Percentiles rank a stretch among this genome's conserved stretches.
phyloP scores from a whole-genome alignment of 2,329 filamentous ascomycete species.

The Colletotrichum sp. region DNA sequence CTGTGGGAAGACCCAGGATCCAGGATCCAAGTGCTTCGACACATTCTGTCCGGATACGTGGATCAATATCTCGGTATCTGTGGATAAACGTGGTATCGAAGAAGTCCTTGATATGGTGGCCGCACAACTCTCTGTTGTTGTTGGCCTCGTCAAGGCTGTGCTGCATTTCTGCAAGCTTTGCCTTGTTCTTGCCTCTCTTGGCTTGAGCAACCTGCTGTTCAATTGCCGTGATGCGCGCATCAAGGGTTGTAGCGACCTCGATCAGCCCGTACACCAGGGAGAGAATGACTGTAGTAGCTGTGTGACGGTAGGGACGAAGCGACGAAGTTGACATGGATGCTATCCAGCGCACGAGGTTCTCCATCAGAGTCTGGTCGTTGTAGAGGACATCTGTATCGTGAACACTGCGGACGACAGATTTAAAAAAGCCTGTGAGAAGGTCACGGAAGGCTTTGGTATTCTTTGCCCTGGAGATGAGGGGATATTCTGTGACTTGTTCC shows the following conservation, averaged over 20 bases:
- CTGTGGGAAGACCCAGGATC: slow-evolving; percentile 83
- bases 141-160: slow-evolving; percentile 74
- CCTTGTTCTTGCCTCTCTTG: slow-evolving; percentile 76
- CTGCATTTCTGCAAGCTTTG: slow-evolving; percentile 75
- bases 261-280: slow-evolving; percentile 82
- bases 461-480: slow-evolving; percentile 83
- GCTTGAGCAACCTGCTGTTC: slow-evolving; percentile 82
- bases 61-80: slow-evolving; percentile 92
- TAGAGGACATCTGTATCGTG: slow-evolving; percentile 86
- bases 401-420: slow-evolving; percentile 75
- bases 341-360: slow-evolving; percentile 90
- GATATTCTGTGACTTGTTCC: slow-evolving; percentile 87
- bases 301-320: slow-evolving; percentile 91
- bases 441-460: slow-evolving; percentile 79
- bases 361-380: slow-evolving; percentile 76
- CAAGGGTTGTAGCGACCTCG: slow-evolving; percentile 72
- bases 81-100: slow-evolving; percentile 95
- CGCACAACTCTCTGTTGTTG: slow-evolving; percentile 71
- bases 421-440: slow-evolving; percentile 79
- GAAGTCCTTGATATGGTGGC: slow-evolving; percentile 79
- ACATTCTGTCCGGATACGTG: slow-evolving; percentile 87
- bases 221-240: slow-evolving; percentile 74
- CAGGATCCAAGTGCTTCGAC: slow-evolving; percentile 85
- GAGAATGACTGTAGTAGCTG: slow-evolving; percentile 83
- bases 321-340: slow-evolving; percentile 88